Base-by-base conservation (phyloP, 768 basidiomycete species). In the Cyclocybe cylindracea region DNA sequence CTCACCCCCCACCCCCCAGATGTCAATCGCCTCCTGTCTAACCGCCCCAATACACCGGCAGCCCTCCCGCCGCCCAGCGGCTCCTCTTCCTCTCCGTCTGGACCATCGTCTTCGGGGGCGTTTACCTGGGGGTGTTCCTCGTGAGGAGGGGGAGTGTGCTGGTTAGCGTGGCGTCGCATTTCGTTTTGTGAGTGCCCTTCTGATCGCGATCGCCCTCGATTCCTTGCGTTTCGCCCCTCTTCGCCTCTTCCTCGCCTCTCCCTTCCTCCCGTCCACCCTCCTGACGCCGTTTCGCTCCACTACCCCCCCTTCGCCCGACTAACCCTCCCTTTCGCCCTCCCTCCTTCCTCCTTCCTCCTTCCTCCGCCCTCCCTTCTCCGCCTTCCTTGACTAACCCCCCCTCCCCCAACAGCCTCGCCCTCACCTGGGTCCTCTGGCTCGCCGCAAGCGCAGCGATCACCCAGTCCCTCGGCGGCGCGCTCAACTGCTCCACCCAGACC, bases 401-500 rank as follows among this genome's bases (percentile, higher is more conserved):
- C 40, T 5, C 14, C 44, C 18, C 9, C 10, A 8, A 32, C 29
- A 90, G 89, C 69, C 66, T 91, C 44, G 51, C 74, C 44, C 10
- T 91, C 14, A 89, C 88, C 1, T 91, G 89, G 87, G 74, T 91
- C 35, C 75, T 90, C 53, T 93, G 90, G 90, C 75, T 82, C 2
- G 83, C 89, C 0, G 88, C 78, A 2, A 87, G 88, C 1, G 85
- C 87, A 1, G 77, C 86, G 2, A 77, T 91, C 41, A 91, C 90
- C 1, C 69, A 79, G 14, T 67, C 78, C 19, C 72, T 90, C 31
- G 84, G 85, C 10, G 90, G 90, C 10, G 82, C 85, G 8, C 63
- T 88, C 50, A 83, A 89, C 61, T 92, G 89, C 83, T 62, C 53
- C 11, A 78, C 71, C 11, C 71, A 82, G 57, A 66, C 66, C 10